Percentiles rank a stretch among this genome's conserved stretches.
phyloP scores from a whole-genome alignment of 2,329 filamentous ascomycete genomes.

The Fusarium sp. region DNA sequence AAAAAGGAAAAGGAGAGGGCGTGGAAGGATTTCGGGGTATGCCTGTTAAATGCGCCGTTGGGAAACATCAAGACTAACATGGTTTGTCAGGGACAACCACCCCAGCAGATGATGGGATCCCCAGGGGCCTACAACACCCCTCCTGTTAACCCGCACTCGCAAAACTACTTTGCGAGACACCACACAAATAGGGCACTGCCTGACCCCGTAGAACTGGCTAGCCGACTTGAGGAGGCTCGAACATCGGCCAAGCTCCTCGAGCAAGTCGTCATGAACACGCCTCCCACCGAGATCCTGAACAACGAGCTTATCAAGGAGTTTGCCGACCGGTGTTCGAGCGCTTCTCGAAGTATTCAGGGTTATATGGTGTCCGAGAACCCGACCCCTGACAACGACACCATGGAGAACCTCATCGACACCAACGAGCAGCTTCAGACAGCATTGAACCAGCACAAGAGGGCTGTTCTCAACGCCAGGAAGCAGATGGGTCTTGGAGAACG shows the following conservation, averaged over 20 bases:
- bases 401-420: slow-evolving; percentile 92
- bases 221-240: slow-evolving; percentile 87
- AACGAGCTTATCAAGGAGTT: slow-evolving; percentile 97
- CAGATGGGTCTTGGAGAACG: slow-evolving; percentile 57
- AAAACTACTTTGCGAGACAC: slow-evolving; percentile 69
- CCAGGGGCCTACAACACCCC: slow-evolving; percentile 17
- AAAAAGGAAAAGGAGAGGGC: slow-evolving; percentile 82
- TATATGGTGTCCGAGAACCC: slow-evolving; percentile 88
- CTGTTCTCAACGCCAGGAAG: slow-evolving; percentile 74
- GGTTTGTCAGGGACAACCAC: slow-evolving; percentile 33
- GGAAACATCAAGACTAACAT: slow-evolving; percentile 22
- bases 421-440: slow-evolving; percentile 91
- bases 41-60: slow-evolving; percentile 38
- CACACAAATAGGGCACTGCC: slow-evolving; percentile 68
- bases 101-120: slow-evolving; percentile 24
- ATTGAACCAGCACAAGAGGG: slow-evolving; percentile 85
- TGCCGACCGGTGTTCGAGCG: slow-evolving; percentile 83
- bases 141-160: slow-evolving; percentile 53
- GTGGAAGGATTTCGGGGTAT: slow-evolving; percentile 63
- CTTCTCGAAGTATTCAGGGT: slow-evolving; percentile 82
- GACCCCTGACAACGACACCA: slow-evolving; percentile 89
- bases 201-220: slow-evolving; percentile 79
- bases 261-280: slow-evolving; percentile 89
- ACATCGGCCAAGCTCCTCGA: slow-evolving; percentile 93
- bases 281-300: slow-evolving; percentile 77